phyloP scores from a whole-genome alignment of 108 stramenopile genomes.

The Pseudonitzschia pungens region DNA sequence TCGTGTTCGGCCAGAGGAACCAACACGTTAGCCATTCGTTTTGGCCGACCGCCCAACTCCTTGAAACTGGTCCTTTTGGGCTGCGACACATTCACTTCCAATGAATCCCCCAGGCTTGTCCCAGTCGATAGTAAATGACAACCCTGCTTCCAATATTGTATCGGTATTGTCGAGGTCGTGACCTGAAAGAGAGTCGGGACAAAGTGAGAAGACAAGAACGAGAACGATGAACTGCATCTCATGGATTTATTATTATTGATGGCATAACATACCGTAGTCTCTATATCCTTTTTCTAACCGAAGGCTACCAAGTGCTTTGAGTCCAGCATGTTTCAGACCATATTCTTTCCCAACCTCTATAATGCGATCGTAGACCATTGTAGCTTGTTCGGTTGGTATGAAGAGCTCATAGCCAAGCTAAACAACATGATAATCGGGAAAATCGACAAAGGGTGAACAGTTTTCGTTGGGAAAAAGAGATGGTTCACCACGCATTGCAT shows the following conservation, averaged over 20 bases:
- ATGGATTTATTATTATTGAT: no score
- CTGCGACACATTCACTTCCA: slow-evolving; percentile 40
- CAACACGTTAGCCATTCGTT: slow-evolving; percentile 50
- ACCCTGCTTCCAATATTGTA: slow-evolving; percentile 59
- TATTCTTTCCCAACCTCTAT: slow-evolving; percentile 35
- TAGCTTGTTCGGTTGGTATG: slow-evolving; percentile 64
- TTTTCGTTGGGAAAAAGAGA: no score
- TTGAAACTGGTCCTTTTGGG: slow-evolving; percentile 27
- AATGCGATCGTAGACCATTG: slow-evolving; percentile 60
- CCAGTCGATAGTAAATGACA: slow-evolving; percentile 76
- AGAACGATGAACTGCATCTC: no score
- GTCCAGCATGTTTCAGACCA: slow-evolving; percentile 54
- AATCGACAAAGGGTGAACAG: no score
- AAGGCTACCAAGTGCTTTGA: slow-evolving; percentile 67
- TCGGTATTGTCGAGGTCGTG: slow-evolving; percentile 86
- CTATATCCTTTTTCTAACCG: slow-evolving; percentile 80
- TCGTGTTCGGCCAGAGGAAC: slow-evolving; percentile 27
- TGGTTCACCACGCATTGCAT: no score
- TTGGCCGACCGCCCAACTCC: slow-evolving; percentile 44
- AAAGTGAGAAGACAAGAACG: no score
- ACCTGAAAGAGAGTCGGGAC: slow-evolving; percentile 7
- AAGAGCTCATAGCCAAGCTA: slow-evolving; percentile 66
- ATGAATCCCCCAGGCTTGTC: slow-evolving; percentile 63
- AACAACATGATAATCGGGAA: neutral
- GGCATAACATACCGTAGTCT: slow-evolving; percentile 48